Percentiles rank a stretch among this genome's conserved stretches.
These are phyloP conservation scores for Penicillium subrubescens DNA, from an alignment of 495 filamentous ascomycete genomes.

Conservation along the genomic window DNA sequence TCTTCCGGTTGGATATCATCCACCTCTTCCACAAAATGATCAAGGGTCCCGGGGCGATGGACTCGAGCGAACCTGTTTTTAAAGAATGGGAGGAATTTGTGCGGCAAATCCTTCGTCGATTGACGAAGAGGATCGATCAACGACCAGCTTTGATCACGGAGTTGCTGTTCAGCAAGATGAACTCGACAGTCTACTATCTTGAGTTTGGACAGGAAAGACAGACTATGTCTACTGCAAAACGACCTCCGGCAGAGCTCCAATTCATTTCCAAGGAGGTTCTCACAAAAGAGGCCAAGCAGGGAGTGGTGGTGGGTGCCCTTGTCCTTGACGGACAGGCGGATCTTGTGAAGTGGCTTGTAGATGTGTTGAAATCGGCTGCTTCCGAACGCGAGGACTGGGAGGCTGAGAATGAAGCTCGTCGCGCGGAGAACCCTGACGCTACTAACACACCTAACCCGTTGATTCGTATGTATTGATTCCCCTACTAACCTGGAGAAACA, in stretches of 20 bases:
- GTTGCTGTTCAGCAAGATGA: constrained; percentile 92
- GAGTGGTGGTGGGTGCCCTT: constrained; percentile 74
- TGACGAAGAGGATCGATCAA: constrained; percentile 78
- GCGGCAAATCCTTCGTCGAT: constrained; percentile 73
- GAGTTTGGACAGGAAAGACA: constrained; percentile 90
- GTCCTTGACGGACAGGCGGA: constrained; percentile 74
- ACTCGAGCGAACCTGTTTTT: constrained; percentile 61
- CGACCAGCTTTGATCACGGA: constrained; percentile 83
- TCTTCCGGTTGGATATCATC: constrained; percentile 90
- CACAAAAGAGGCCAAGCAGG: constrained; percentile 68
- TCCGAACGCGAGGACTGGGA: constrained; percentile 83
- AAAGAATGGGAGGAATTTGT: constrained; percentile 93
- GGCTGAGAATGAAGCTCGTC: constrained; percentile 61
- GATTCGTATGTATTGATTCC: constrained; percentile 39
- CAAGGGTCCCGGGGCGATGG: constrained; percentile 81
- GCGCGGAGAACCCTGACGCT: constrained; percentile 40
- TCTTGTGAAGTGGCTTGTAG: constrained; percentile 79
- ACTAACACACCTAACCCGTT: constrained; percentile 41
- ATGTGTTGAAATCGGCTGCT: constrained; percentile 64
- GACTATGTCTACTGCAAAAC: constrained; percentile 54
- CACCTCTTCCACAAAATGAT: constrained; percentile 88
- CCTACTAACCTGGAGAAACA: not conserved
- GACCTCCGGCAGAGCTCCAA: constrained; percentile 75
- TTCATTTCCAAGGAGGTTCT: constrained; percentile 65
- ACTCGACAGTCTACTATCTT: constrained; percentile 77